Percentiles rank a stretch among this genome's conserved stretches.
Evolutionary conservation across 768 basidiomycete genomes (phyloP).

Genomic region (Leccinellum rugosiceps): DNA sequence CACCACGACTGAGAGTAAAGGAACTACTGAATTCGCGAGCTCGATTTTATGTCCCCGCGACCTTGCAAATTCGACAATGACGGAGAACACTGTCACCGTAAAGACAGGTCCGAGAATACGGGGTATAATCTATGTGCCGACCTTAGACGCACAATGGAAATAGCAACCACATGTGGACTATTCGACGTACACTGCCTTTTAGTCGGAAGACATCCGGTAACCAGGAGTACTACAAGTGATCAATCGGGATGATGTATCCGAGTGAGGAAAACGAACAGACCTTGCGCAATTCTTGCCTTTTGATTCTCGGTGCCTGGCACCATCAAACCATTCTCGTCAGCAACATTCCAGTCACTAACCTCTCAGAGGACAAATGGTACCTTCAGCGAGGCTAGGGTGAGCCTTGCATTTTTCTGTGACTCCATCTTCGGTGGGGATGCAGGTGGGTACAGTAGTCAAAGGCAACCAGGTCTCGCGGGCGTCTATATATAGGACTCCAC

Average conservation of each 20-base stretch:
- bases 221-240: constrained; percentile 71
- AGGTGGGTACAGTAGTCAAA: background rate
- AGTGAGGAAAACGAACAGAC: constrained; percentile 23
- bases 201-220: constrained; percentile 82
- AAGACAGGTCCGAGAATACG: constrained; percentile 79
- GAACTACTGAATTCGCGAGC: constrained; percentile 81
- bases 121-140: constrained; percentile 52
- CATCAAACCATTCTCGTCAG: background rate
- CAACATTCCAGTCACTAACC: background rate
- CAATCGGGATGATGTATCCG: background rate
- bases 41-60: constrained; percentile 55
- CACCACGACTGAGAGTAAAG: constrained; percentile 86
- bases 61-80: constrained; percentile 55
- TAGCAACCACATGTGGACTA: background rate
- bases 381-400: constrained; percentile 25
- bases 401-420: constrained; percentile 13
- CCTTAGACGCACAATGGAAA: constrained; percentile 4
- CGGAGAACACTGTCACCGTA: constrained; percentile 77
- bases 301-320: constrained; percentile 41
- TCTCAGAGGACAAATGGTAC: constrained; percentile 7
- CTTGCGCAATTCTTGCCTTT: constrained; percentile 52
- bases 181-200: constrained; percentile 69
- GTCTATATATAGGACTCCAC: constrained; percentile 1
- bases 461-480: background rate
- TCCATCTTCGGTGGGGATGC: constrained; percentile 19